Percentiles rank a stretch among this genome's conserved stretches.
These are phyloP conservation scores for sorghum (Sorghum bicolor) DNA, from an alignment of 176 grass and related monocot species.

Conservation along the genomic window DNA sequence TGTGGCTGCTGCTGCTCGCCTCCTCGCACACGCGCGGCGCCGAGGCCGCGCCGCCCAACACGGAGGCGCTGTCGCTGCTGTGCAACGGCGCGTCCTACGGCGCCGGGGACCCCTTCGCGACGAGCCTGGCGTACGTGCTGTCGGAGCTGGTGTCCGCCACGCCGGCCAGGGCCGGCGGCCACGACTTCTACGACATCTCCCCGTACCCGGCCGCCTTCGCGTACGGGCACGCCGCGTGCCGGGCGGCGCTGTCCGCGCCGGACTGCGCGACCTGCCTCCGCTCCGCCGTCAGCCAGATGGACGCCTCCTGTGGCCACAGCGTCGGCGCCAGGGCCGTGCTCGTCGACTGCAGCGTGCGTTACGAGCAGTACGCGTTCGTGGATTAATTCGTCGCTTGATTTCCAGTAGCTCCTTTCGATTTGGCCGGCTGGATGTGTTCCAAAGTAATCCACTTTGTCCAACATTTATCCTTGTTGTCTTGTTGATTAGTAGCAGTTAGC, in stretches of 20 bases:
- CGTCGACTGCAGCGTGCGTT: constrained; percentile 44
- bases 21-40: not conserved
- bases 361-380: constrained; percentile 58
- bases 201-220: constrained; percentile 56
- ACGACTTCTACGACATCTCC: constrained; percentile 44
- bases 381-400: not conserved
- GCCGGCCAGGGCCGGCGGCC: constrained; percentile 14
- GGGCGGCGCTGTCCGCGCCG: not conserved
- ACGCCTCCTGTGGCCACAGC: constrained; percentile 29
- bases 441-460: too few relatives aligned
- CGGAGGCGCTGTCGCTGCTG: constrained; percentile 32
- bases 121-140: constrained; percentile 47
- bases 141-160: constrained; percentile 29
- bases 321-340: constrained; percentile 55
- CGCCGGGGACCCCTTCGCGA: constrained; percentile 45
- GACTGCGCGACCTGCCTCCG: constrained; percentile 49
- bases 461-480: too few relatives aligned
- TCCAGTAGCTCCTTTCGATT: not conserved
- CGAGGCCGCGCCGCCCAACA: constrained; percentile 25
- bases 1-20: not conserved
- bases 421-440: too few relatives aligned
- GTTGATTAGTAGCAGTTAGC: too few relatives aligned
- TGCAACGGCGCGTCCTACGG: constrained; percentile 53
- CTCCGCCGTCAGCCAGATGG: constrained; percentile 34
- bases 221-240: constrained; percentile 51